Evolutionary conservation across 345 rosid species (phyloP).

Genomic region (Rhodamnia argentea): DNA sequence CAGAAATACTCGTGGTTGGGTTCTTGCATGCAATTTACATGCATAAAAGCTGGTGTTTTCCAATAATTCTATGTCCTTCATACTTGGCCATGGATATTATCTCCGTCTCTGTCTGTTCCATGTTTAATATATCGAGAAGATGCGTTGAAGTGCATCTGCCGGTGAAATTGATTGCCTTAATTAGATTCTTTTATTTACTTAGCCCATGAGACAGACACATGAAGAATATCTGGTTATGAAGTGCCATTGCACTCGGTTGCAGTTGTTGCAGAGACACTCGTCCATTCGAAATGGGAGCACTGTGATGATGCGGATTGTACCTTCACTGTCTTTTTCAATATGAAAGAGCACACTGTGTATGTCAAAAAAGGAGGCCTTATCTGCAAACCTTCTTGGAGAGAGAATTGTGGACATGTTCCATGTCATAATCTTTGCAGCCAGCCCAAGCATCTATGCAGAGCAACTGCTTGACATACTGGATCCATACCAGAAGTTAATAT

Average conservation of each 20-base stretch:
- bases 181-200: not conserved
- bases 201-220: not conserved
- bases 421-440: conserved; percentile 87
- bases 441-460: conserved; percentile 83
- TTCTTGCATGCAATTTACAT: not conserved
- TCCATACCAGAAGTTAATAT: no score
- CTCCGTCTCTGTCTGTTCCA: not conserved
- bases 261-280: no score
- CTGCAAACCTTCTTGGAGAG: conserved; percentile 71
- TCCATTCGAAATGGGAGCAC: no score
- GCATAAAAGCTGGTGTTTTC: not conserved
- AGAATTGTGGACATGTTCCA: conserved; percentile 64
- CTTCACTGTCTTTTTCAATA: no score
- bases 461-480: conserved; percentile 12
- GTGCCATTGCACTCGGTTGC: not conserved
- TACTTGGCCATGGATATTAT: not conserved
- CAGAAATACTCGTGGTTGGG: no score
- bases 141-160: not conserved
- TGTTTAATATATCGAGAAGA: not conserved
- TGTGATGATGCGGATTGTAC: no score
- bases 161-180: not conserved
- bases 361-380: conserved; percentile 8
- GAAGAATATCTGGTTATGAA: not conserved
- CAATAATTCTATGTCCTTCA: not conserved
- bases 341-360: conserved; percentile 71